Percentiles rank a stretch among this genome's conserved stretches.
phyloP scores from a whole-genome alignment of 1,139 yeast species.

The Fermentozyma sake region DNA sequence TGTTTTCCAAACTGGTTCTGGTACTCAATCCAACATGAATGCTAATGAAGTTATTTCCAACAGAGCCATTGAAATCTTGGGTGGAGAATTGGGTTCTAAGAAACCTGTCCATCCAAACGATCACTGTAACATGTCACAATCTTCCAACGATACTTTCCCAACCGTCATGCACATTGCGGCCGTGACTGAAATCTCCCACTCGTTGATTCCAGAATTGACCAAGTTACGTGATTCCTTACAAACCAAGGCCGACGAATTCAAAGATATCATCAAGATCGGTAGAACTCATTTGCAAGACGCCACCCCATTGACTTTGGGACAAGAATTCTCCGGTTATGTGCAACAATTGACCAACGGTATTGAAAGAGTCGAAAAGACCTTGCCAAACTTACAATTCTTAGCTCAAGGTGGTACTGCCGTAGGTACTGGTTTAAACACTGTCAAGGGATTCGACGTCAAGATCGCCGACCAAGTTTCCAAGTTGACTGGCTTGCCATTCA shows the following conservation, averaged over 20 bases:
- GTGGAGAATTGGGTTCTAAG: constrained; percentile 89
- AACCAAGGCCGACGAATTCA: constrained; percentile 76
- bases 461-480: constrained; percentile 76
- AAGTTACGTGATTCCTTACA: constrained; percentile 73
- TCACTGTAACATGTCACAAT: constrained; percentile 97
- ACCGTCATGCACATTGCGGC: constrained; percentile 99
- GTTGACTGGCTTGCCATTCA: constrained; percentile 82
- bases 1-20: constrained; percentile 98
- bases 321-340: constrained; percentile 95
- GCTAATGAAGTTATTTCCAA: constrained; percentile 98
- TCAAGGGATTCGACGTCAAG: constrained; percentile 78
- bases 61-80: constrained; percentile 93
- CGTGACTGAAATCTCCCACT: constrained; percentile 74
- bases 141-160: constrained; percentile 97
- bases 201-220: constrained; percentile 74
- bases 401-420: constrained; percentile 99
- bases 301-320: constrained; percentile 95
- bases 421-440: constrained; percentile 96
- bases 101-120: constrained; percentile 96
- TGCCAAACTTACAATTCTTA: constrained; percentile 72
- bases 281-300: constrained; percentile 99
- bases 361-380: constrained; percentile 70
- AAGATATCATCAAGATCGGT: constrained; percentile 90
- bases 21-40: constrained; percentile 98
- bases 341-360: constrained; percentile 91